Evolutionary conservation across 768 basidiomycete species (phyloP), one percentile per base, ranked within the genome.

Genomic region (Tylopilus felleus): DNA sequence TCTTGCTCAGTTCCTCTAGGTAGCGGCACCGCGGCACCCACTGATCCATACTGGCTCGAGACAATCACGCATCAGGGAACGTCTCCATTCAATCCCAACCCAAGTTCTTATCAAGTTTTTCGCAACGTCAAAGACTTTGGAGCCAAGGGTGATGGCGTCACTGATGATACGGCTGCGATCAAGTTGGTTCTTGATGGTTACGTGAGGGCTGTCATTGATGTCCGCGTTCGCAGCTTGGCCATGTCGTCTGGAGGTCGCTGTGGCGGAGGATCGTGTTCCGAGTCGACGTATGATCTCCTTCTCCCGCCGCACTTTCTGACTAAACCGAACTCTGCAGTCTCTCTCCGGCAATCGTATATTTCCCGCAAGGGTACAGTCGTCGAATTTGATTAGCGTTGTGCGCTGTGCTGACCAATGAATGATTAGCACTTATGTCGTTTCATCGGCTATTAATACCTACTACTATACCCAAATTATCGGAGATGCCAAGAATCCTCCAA

Each of bases 381-480:
- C 23, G 0, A 23, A 19, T 39, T 48, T 28, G 14, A 39, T 49
- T 36, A 3, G 3, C n/a, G 1, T 28, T 17, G 4, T 31, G 17
- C 25, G 16, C 8, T 5, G n/a, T 9, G 9, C 55, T 61, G 44
- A 61, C 49, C 9, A 7, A 5, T 38, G 31, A 7, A 5, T 38
- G 31, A 51, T 35, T 58, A 88, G 86, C 52, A 84, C 78, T 8
- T 91, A 90, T 65, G 70, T 84, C 7, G 79, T 90, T 45, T 83
- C 86, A 0, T 64, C 79, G 4, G 75, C 88, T 3, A 83, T 91
- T 44, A 71, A 85, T 38, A 78, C 85, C 1, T 84, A 83, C 61
- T 91, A 90, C 65, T 88, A 88, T 65, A 89, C 87, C 2, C 82
- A 86, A 67, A 72, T 91, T 44, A 82, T 92, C 31, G 89, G 89